Evolutionary conservation across 2,329 filamentous ascomycete genomes (phyloP), one percentile per base, ranked within the genome.

Genomic region (Aspergillus pseudoviridinutans): DNA sequence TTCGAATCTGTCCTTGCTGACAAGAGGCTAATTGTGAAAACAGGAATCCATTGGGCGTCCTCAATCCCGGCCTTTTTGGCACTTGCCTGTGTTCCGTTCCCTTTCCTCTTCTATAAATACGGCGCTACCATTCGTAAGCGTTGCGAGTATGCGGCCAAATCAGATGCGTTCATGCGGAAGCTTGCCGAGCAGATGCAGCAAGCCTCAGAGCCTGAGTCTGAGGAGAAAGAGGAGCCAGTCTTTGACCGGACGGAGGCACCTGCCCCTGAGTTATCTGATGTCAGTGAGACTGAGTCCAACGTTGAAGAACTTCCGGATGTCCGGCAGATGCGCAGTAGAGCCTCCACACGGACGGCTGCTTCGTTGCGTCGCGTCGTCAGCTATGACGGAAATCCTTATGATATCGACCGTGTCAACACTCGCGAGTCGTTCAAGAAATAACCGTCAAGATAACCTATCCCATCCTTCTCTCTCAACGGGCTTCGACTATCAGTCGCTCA

Each of bases 21-120:
- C 32, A 38, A 17, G 14, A 7, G 32, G 32, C 32, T 38, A 17
- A 38, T 38, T 17, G 14, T 38, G 32, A 17, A 38, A 35, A 35
- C 20, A 46, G 42, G 78, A 1, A 76, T 79, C 17, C 75, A 78
- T 55, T 80, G 77, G 78, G 78, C 77, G 1, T 75, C 73, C 7
- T 75, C 71, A 20, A 68, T 80, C 22, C 76, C 76, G 0, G 78
- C 71, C 0, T 79, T 80, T 58, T 59, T 80, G 28, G 74, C 77
- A 0, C 60, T 78, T 7, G 69, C 68, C 0, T 76, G 75, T 29
- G 65, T 76, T 9, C 75, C 75, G 0, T 74, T 77, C 29, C 74
- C 74, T 1, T 74, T 77, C 54, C 60, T 77, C 12, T 74, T 77
- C 57, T 76, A 76, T 60, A 70, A 69, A 53, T 75, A 75, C 56